A percentile compares a stretch with the other conserved stretches of the same genome.
Conservation (phyloP, 768 basidiomycete genomes). For the Candolleomyces eurysporus region DNA sequence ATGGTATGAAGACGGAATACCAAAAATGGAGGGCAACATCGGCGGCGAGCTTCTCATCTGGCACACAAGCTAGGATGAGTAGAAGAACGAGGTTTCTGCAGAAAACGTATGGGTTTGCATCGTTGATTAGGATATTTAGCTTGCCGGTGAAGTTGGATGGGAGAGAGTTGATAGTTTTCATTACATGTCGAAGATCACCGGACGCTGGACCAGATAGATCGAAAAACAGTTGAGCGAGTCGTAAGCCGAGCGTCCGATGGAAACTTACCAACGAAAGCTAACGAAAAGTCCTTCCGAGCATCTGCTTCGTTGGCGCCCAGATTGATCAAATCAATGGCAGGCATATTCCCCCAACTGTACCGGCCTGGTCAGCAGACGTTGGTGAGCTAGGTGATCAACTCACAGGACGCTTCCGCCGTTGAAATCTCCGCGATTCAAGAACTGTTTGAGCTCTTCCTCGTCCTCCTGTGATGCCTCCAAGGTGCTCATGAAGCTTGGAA, state of each 20-base stretch:
- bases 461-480: neutral
- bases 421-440: neutral
- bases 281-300: neutral
- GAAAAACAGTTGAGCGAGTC: neutral
- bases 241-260: neutral
- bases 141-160: conserved; percentile 40
- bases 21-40: conserved; percentile 48
- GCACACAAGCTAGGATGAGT: conserved; percentile 33
- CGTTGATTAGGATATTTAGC: conserved; percentile 41
- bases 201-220: conserved; percentile 28
- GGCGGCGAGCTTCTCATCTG: conserved; percentile 31
- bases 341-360: neutral
- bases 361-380: neutral
- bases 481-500: neutral
- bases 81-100: conserved; percentile 42
- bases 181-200: conserved; percentile 45
- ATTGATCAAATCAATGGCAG: neutral
- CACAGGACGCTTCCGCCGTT: neutral
- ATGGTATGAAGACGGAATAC: conserved; percentile 44
- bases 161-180: conserved; percentile 41
- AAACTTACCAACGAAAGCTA: neutral
- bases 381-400: neutral
- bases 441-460: neutral
- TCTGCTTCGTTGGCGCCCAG: neutral
- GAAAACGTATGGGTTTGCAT: conserved; percentile 24